Percentiles rank a stretch among this genome's conserved stretches.
Conservation (phyloP, 2,329 filamentous ascomycete genomes). For the Scopulariopsis brevicaulis region DNA sequence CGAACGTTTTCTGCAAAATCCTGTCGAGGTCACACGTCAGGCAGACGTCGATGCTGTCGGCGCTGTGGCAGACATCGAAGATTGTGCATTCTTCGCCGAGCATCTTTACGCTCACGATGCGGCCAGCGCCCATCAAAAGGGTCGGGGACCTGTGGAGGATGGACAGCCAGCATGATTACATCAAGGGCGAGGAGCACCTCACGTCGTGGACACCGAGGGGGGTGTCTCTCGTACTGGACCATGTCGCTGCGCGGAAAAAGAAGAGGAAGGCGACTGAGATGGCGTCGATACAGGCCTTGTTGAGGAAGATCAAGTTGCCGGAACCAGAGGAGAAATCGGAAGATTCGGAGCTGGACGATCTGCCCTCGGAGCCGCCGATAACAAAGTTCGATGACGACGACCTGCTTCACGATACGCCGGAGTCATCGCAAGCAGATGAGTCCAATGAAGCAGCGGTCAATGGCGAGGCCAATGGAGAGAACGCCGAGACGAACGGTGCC, state of each 20-base stretch:
- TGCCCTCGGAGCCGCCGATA: slow-evolving; percentile 14
- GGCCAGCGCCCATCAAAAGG: slow-evolving; percentile 80
- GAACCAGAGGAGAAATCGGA: slow-evolving; percentile 18
- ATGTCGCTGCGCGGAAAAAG: slow-evolving; percentile 63
- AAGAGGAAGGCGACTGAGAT: slow-evolving; percentile 68
- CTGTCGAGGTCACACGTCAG: slow-evolving; percentile 74
- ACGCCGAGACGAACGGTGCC: slow-evolving; percentile 11
- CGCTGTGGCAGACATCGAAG: slow-evolving; percentile 73
- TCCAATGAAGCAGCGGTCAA: neutral
- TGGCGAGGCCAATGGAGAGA: slow-evolving; percentile 15
- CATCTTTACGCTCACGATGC: slow-evolving; percentile 78
- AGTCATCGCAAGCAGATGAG: slow-evolving; percentile 29
- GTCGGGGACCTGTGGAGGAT: slow-evolving; percentile 93
- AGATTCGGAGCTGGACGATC: slow-evolving; percentile 10
- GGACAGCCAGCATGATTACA: slow-evolving; percentile 89
- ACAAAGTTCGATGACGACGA: slow-evolving; percentile 32
- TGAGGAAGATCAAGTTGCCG: slow-evolving; percentile 42
- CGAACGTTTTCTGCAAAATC: slow-evolving; percentile 74
- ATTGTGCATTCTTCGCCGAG: slow-evolving; percentile 79
- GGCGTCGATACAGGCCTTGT: slow-evolving; percentile 57
- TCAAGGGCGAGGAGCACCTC: slow-evolving; percentile 87
- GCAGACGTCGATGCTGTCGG: slow-evolving; percentile 76
- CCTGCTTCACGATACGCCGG: slow-evolving; percentile 45
- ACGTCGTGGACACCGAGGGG: slow-evolving; percentile 79
- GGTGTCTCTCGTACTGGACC: slow-evolving; percentile 84